These are phyloP conservation scores for Penicillium sp. DNA, from an alignment of 2,329 filamentous ascomycete genomes.

Conservation along the genomic window DNA sequence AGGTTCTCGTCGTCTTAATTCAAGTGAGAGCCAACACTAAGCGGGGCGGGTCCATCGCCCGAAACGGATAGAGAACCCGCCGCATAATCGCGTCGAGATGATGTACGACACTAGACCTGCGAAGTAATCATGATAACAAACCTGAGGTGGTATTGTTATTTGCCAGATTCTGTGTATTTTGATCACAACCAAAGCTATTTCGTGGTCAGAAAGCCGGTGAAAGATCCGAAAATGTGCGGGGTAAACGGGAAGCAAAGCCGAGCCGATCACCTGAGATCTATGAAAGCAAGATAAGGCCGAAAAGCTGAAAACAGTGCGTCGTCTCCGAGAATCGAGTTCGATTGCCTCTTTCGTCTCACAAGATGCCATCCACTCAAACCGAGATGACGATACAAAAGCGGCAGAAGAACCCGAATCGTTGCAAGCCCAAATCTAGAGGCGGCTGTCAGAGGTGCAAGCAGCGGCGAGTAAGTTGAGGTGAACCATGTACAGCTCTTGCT, in stretches of 20 bases:
- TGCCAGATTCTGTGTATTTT: neutral
- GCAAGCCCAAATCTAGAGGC: slow-evolving; percentile 21
- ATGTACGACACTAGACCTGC: neutral
- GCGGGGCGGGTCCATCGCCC: slow-evolving; percentile 1
- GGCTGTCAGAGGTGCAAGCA: slow-evolving; percentile 24
- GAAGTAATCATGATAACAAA: neutral
- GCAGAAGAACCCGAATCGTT: slow-evolving; percentile 23
- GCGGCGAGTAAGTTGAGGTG: slow-evolving; percentile 23
- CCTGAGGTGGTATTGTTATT: neutral
- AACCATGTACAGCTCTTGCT: slow-evolving; percentile 7
- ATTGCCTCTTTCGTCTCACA: neutral
- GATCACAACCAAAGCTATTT: neutral
- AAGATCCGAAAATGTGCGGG: slow-evolving; percentile 4
- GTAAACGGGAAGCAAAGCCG: slow-evolving; percentile 9
- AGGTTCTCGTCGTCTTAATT: too few relatives aligned
- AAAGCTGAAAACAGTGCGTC: neutral
- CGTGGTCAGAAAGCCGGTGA: neutral
- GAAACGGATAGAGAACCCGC: slow-evolving; percentile 4
- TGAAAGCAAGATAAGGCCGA: slow-evolving; percentile 1
- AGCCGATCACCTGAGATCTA: slow-evolving; percentile 11
- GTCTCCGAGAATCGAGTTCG: neutral
- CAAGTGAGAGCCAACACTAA: too few relatives aligned
- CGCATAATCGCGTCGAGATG: neutral
- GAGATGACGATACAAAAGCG: slow-evolving; percentile 9
- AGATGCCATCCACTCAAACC: neutral